These are phyloP conservation scores for Chionographis japonica DNA, from an alignment of 106 monocot species.

Conservation along the genomic window DNA sequence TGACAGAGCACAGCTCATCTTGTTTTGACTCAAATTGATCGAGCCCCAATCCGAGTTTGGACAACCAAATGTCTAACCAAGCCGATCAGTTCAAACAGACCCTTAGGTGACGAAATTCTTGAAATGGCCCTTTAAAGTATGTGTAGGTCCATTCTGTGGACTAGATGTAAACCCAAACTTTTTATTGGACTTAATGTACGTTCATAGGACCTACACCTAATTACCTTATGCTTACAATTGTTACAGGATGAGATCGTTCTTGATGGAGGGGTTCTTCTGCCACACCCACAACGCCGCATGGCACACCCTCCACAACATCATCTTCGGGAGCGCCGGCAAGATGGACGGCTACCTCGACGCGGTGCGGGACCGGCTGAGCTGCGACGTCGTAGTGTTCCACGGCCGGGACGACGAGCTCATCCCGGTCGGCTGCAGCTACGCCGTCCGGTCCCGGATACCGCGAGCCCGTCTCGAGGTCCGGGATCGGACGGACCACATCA, in stretches of 20 bases:
- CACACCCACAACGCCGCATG: conserved; percentile 43
- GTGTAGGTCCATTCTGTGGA: too few species aligned
- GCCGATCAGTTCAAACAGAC: too few species aligned
- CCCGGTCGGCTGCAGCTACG: conserved; percentile 28
- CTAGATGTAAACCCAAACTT: too few species aligned
- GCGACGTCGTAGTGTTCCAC: conserved; percentile 37
- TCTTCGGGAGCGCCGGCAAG: conserved; percentile 37
- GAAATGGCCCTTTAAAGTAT: too few species aligned
- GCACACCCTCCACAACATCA: conserved; percentile 50
- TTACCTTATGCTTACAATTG: background rate
- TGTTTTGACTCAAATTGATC: too few species aligned
- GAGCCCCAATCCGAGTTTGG: too few species aligned
- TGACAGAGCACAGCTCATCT: too few species aligned
- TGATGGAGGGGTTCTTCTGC: conserved; percentile 44
- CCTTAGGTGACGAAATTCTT: too few species aligned
- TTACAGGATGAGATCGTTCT: conserved; percentile 25
- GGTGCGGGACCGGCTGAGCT: conserved; percentile 20
- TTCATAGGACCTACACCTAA: too few species aligned
- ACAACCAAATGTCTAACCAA: too few species aligned
- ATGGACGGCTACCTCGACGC: conserved; percentile 39
- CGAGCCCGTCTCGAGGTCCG: conserved; percentile 27
- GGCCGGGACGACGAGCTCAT: conserved; percentile 37
- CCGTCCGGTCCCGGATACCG: conserved; percentile 19
- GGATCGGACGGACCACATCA: conserved; percentile 31
- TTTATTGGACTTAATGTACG: too few species aligned